Evolutionary conservation across 495 filamentous ascomycete species (phyloP).

Genomic region (Margaritispora aquatica): DNA sequence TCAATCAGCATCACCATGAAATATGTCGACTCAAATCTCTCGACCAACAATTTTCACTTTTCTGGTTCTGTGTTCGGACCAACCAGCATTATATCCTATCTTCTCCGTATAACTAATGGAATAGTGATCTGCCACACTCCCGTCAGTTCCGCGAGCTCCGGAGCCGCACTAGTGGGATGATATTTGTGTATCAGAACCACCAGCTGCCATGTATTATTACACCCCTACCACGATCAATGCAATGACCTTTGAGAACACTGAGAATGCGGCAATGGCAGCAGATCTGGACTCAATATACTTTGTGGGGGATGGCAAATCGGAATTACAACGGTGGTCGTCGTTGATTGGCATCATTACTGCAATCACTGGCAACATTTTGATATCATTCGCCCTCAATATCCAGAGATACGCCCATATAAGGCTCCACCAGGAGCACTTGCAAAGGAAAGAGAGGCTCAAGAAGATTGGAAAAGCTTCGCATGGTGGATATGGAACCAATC

Average conservation of each 20-base stretch:
- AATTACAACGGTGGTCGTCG: slow-evolving; percentile 75
- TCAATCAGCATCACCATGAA: slow-evolving; percentile 2
- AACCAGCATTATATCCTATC: not conserved
- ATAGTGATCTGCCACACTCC: not conserved
- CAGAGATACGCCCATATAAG: slow-evolving; percentile 93
- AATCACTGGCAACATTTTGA: slow-evolving; percentile 85
- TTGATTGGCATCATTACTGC: slow-evolving; percentile 92
- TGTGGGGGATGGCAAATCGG: slow-evolving; percentile 24
- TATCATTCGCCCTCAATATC: slow-evolving; percentile 91
- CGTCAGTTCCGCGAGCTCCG: slow-evolving; percentile 1
- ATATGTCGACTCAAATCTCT: not conserved
- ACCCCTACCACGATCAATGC: not conserved
- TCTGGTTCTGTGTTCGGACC: not conserved
- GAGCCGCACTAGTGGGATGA: slow-evolving; percentile 11
- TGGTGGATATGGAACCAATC: slow-evolving; percentile 30
- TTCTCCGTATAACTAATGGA: no score
- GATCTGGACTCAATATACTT: not conserved
- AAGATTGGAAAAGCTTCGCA: slow-evolving; percentile 27
- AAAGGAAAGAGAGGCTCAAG: slow-evolving; percentile 30
- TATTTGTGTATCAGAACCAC: not conserved
- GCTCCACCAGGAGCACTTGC: slow-evolving; percentile 50
- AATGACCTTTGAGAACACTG: no score
- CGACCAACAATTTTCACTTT: not conserved
- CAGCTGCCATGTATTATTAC: slow-evolving; percentile 21
- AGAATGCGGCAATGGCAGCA: no score